Evolutionary conservation across 1,139 yeast species (phyloP).

Genomic region (Debaryomyces udenii): DNA sequence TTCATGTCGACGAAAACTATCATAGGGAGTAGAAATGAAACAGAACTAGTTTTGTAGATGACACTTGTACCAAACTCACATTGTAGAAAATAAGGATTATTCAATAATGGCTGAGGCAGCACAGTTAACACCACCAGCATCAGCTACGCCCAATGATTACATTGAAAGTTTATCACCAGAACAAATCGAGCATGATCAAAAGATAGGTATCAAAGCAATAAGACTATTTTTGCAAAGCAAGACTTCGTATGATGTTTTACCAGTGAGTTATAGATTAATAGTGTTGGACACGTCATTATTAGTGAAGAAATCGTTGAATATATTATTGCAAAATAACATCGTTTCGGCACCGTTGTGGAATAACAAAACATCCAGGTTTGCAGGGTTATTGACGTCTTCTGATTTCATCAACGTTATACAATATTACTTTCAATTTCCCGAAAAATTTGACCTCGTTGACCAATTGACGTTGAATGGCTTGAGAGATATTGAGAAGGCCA

Average conservation of each 20-base stretch:
- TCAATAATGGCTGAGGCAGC: constrained; percentile 22
- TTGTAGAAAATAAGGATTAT: background rate
- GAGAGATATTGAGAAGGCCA: constrained; percentile 80
- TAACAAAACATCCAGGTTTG: constrained; percentile 83
- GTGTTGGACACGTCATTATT: constrained; percentile 90
- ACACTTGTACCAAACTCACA: constrained; percentile 2
- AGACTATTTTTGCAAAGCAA: constrained; percentile 83
- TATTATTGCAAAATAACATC: constrained; percentile 87
- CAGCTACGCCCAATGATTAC: constrained; percentile 47
- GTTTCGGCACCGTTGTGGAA: constrained; percentile 98
- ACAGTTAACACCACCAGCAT: constrained; percentile 19
- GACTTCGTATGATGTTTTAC: constrained; percentile 94
- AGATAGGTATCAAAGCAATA: constrained; percentile 73
- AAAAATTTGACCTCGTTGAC: constrained; percentile 87
- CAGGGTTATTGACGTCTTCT: constrained; percentile 88
- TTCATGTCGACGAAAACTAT: constrained; percentile 2
- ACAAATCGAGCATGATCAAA: constrained; percentile 61
- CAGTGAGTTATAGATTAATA: constrained; percentile 90
- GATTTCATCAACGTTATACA: constrained; percentile 96
- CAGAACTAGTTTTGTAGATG: background rate
- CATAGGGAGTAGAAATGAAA: constrained; percentile 1
- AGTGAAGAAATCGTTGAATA: constrained; percentile 89
- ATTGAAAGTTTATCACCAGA: constrained; percentile 45
- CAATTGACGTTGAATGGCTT: constrained; percentile 83
- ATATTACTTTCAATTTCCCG: constrained; percentile 90